Evolutionary conservation across 139 green algal species (phyloP), one percentile per base, ranked within the genome.

Genomic region (Helicosporidium sp.): DNA sequence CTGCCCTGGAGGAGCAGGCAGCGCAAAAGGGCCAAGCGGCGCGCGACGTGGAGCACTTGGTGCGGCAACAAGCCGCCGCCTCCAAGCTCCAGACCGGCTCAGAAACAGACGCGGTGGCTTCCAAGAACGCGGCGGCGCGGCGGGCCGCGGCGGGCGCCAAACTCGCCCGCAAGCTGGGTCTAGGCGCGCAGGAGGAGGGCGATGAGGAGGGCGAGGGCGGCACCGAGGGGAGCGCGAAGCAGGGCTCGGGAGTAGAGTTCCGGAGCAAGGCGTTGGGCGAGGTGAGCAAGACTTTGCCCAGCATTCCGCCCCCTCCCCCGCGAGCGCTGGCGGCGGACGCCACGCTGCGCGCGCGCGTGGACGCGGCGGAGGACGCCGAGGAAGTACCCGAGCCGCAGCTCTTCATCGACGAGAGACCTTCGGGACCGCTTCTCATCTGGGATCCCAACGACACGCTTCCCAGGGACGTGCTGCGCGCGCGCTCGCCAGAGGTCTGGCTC

Each of bases 401-500:
- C 15, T 49, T 46, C 19, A 37, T 46, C 33, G 50, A 57, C 22
- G 7, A 34, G 3, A 22, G n/a, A 27, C 17, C 6, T 5, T 7
- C 20, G 10, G 33, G 29, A 12, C 33, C 7, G 19, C 12, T 40
- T 13, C 22, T 47, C 19, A 57, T 57, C 26, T 57, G 50, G 50
- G 18, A 17, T 18, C 24, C 24, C 13, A 15, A 57, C 22, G 50
- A 57, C 35, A 46, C 50, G 15, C 50, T 57, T 7, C 33, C 50
- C 29, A 8, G 35, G 23, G 50, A 57, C 29, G 23, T 57, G 22
- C 19, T 57, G 33, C 41, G 41, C 41, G 20, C 23, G 41, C 41
- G 23, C 35, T n/a, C 22, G 19, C 29, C 3, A 16, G 24, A 58
- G 24, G 51, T 50, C 8, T 58, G 51, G 51, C 24, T 58, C 40